Conservation (phyloP, 2,329 filamentous ascomycete species). For the Fusarium kyushuense region DNA sequence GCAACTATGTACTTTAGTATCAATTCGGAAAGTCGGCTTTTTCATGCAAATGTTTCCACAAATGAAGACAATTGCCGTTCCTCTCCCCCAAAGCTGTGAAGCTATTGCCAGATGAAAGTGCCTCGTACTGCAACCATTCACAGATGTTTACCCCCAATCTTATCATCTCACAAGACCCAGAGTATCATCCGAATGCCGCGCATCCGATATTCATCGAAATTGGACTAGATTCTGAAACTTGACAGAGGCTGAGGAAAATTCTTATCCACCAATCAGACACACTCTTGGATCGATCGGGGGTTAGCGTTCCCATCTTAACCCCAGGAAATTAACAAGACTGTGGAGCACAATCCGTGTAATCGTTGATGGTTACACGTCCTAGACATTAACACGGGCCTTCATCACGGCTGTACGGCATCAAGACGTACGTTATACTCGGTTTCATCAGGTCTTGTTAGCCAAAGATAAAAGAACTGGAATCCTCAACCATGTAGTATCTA, state of each 20-base stretch:
- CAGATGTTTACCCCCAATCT: not conserved
- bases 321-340: slow-evolving; percentile 8
- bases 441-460: too few species aligned
- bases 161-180: not conserved
- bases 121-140: not conserved
- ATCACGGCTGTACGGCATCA: slow-evolving; percentile 28
- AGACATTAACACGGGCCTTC: slow-evolving; percentile 1
- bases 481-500: not conserved
- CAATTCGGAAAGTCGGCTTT: not conserved
- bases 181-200: slow-evolving; percentile 16
- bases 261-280: slow-evolving; percentile 25
- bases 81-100: not conserved
- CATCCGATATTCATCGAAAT: slow-evolving; percentile 7
- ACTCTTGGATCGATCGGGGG: not conserved
- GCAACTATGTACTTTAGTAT: too few species aligned
- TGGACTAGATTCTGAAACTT: slow-evolving; percentile 27
- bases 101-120: not conserved
- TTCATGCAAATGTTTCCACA: not conserved
- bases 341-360: slow-evolving; percentile 13
- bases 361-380: not conserved
- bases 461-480: not conserved
- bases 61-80: not conserved
- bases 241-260: slow-evolving; percentile 23
- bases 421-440: not conserved
- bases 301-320: slow-evolving; percentile 23